Evolutionary conservation across 768 basidiomycete genomes (phyloP).

Genomic region (Pulveroboletus ravenelii): DNA sequence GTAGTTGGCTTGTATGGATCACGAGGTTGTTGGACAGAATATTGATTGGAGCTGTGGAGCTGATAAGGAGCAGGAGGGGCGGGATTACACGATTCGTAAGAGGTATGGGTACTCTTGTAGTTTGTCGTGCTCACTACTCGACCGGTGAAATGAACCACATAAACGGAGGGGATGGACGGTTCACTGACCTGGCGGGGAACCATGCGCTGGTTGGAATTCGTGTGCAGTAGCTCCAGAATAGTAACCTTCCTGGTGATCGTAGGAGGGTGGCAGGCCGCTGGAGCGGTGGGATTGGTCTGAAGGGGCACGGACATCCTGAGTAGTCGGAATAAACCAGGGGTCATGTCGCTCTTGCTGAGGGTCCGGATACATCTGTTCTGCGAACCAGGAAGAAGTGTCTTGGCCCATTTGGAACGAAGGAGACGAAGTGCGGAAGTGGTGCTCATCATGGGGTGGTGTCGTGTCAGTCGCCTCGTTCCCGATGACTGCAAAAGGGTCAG

Average conservation of each 20-base stretch:
- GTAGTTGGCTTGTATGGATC: slow-evolving; percentile 36
- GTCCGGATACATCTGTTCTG: slow-evolving; percentile 30
- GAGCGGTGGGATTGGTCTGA: slow-evolving; percentile 13
- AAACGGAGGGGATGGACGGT: background rate
- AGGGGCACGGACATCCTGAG: slow-evolving; percentile 13
- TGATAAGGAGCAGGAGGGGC: slow-evolving; percentile 15
- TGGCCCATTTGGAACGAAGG: slow-evolving; percentile 30
- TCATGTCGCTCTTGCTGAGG: slow-evolving; percentile 23
- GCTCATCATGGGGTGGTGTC: slow-evolving; percentile 24
- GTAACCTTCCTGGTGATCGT: slow-evolving; percentile 30
- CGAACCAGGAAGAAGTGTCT: slow-evolving; percentile 37
- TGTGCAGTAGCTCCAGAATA: slow-evolving; percentile 28
- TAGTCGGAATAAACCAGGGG: slow-evolving; percentile 24
- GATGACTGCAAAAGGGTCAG: slow-evolving; percentile 62
- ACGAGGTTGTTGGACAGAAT: slow-evolving; percentile 20
- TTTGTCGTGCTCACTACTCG: slow-evolving; percentile 10
- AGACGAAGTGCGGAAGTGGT: slow-evolving; percentile 20
- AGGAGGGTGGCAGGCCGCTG: slow-evolving; percentile 11
- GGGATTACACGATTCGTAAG: slow-evolving; percentile 26
- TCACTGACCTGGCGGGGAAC: slow-evolving; percentile 23
- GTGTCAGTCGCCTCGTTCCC: slow-evolving; percentile 37
- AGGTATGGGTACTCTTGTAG: slow-evolving; percentile 9
- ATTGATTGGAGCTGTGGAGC: slow-evolving; percentile 11
- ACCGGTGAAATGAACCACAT: slow-evolving; percentile 3
- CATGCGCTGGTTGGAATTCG: slow-evolving; percentile 18